Conservation (phyloP, 2,329 filamentous ascomycete species). For the Scedosporium apiospermum region DNA sequence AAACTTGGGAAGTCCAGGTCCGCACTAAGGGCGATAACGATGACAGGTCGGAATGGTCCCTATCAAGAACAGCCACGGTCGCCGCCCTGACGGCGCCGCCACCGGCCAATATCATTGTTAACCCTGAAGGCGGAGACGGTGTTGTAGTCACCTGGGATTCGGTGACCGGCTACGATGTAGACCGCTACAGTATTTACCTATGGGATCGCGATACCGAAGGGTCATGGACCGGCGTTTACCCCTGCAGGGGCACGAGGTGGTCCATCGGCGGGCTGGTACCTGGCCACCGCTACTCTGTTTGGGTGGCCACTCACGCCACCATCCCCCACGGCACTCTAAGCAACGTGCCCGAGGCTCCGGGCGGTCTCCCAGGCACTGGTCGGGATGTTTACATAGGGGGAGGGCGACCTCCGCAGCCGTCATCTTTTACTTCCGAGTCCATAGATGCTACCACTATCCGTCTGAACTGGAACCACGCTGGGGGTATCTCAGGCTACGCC, state of each 20-base stretch:
- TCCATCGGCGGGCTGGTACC: background rate
- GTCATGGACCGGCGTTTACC: background rate
- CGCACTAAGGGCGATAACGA: slow-evolving; percentile 8
- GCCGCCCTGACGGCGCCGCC: background rate
- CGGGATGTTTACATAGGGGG: background rate
- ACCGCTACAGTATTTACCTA: background rate
- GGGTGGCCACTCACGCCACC: background rate
- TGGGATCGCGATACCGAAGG: background rate
- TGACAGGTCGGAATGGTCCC: slow-evolving; percentile 9
- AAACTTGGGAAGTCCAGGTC: slow-evolving; percentile 9
- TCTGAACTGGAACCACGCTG: background rate
- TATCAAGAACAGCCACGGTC: background rate
- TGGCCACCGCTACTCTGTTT: background rate
- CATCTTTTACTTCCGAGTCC: background rate
- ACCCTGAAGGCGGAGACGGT: background rate
- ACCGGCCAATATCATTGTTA: background rate
- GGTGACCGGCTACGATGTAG: background rate
- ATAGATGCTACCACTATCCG: background rate
- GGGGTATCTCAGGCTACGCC: background rate
- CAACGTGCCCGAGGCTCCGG: background rate
- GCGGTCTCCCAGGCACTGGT: background rate
- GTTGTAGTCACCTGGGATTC: background rate
- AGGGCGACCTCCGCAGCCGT: background rate
- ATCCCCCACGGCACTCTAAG: too few species aligned
- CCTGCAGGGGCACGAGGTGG: background rate